A percentile compares a stretch with the other conserved stretches of the same genome.
Conservation (phyloP, 148 eudicot genomes). For the Chenopodium formosanum region DNA sequence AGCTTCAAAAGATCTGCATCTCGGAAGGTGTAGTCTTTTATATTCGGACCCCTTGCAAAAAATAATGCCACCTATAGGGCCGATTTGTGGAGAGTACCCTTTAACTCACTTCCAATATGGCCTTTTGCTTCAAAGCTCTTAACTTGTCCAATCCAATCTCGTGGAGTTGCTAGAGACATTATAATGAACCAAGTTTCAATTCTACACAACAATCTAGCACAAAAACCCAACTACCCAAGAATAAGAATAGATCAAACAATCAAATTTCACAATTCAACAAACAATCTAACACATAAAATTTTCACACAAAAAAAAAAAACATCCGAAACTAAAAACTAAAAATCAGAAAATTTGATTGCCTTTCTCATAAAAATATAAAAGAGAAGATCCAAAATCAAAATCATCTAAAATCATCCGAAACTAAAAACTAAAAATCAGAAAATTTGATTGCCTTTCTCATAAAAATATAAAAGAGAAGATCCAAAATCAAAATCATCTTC, state of each 20-base stretch:
- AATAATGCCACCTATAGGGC: conserved; percentile 94
- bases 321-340: too few relatives aligned
- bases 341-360: too few relatives aligned
- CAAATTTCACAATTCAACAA: not conserved
- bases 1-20: conserved; percentile 98
- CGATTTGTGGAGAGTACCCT: conserved; percentile 76
- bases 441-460: conserved; percentile 2
- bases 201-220: conserved; percentile 36
- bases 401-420: not conserved
- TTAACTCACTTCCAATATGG: conserved; percentile 70
- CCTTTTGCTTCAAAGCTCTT: conserved; percentile 78
- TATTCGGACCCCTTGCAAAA: conserved; percentile 94
- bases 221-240: not conserved
- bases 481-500: not conserved
- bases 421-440: not conserved
- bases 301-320: too few relatives aligned
- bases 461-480: not conserved
- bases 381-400: too few relatives aligned
- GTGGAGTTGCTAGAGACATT: conserved; percentile 72
- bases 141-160: conserved; percentile 96
- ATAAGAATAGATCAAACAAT: not conserved
- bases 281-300: not conserved
- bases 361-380: too few relatives aligned
- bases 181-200: conserved; percentile 70
- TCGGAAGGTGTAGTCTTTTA: conserved; percentile 79